Base-by-base conservation (phyloP, 2,329 filamentous ascomycete genomes). In the Arthrobotrys musiformis region DNA sequence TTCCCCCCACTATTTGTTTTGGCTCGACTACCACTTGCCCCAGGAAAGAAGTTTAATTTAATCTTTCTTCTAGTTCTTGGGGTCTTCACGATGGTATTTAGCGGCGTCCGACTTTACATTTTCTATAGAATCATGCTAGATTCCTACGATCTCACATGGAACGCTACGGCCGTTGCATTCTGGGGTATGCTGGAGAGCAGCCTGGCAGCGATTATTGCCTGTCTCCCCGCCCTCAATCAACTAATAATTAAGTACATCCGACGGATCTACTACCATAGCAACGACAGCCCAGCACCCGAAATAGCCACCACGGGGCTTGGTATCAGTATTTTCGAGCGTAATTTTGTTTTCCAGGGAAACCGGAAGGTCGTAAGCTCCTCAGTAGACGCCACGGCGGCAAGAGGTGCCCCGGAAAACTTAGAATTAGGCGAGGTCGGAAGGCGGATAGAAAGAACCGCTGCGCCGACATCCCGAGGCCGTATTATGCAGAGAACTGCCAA, bases 101-200 rank as follows among this genome's bases (percentile, higher is more conserved):
- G 60, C 8, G 62, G 28, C 9, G n/a, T 75, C 13, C 54, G 70
- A n/a, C 37, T 69, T 24, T 68, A 66, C 24, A 35, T 69, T 19
- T 75, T 72, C 37, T 72, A 72, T 13, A 22, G 11, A 9, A 72
- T 64, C 11, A 72, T 72, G 68, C 24, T 64, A 2, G 58, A 72
- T 7, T 72, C 68, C 2, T 72, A 35, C 60, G 68, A 72, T n/a
- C 33, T 72, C 24, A 63, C 68, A 6, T 72, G 68, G 68, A 72
- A 63, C 26, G 68, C 58, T 11, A 64, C 58, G 1, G 68, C 44
- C 0, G 60, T 72, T 28, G 68, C 68, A 28, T 72, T 72, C 37
- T 72, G 68, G 68, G 68, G 58, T 17, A 72, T 64, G 8, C 58
- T 72, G 2, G 68, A 72, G 15, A 72, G 58, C 26, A 72, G 68